Conservation (phyloP, 768 basidiomycete species). For the Boletus rufocinnamomeus region DNA sequence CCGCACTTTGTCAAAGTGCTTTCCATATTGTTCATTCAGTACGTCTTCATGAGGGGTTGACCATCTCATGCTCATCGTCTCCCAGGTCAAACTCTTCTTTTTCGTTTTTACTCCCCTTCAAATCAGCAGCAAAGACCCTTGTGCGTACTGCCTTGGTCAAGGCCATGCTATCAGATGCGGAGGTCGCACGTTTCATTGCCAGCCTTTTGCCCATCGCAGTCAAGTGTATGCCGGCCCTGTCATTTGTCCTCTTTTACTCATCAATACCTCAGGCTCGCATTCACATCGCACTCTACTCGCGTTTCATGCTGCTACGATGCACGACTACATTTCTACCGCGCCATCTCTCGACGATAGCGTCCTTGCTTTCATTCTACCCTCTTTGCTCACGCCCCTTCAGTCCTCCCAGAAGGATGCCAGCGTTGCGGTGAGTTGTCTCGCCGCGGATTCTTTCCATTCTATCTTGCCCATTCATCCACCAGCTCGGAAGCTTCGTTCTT, state of each 20-base stretch:
- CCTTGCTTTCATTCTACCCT: conserved; percentile 64
- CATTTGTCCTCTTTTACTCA: conserved; percentile 3
- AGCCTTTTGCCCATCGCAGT: conserved; percentile 62
- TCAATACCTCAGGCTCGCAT: conserved; percentile 32
- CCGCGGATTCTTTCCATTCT: not conserved
- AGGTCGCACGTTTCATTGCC: conserved; percentile 72
- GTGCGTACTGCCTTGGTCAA: conserved; percentile 71
- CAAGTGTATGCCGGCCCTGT: conserved; percentile 36
- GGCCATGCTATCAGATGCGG: conserved; percentile 71
- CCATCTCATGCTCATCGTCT: conserved; percentile 3
- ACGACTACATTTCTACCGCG: conserved; percentile 72
- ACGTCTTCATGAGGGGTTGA: conserved; percentile 23
- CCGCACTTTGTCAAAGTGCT: conserved; percentile 94
- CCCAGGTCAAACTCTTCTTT: conserved; percentile 61
- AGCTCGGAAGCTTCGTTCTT: conserved; percentile 77
- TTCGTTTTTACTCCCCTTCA: conserved; percentile 72
- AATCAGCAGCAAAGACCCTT: conserved; percentile 75
- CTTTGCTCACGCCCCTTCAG: conserved; percentile 59
- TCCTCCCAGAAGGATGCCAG: conserved; percentile 46
- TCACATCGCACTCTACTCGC: conserved; percentile 73
- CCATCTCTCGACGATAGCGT: conserved; percentile 65
- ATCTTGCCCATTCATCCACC: not conserved
- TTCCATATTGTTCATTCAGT: conserved; percentile 80
- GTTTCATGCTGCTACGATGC: conserved; percentile 78
- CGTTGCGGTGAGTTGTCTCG: conserved; percentile 46